Evolutionary conservation across 441 rosid genomes (phyloP).

Genomic region (Gossypium aridum): DNA sequence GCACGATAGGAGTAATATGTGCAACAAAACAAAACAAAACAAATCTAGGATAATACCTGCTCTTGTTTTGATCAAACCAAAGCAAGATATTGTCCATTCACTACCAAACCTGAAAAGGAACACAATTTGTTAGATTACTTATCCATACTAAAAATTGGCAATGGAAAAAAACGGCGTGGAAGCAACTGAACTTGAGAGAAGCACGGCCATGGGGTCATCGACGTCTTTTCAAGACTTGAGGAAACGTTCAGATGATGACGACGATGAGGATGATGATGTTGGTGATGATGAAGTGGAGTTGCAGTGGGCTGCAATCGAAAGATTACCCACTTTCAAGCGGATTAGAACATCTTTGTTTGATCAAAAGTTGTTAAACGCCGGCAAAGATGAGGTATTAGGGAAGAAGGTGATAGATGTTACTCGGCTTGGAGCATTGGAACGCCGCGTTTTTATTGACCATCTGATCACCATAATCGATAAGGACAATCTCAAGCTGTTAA

Average conservation of each 20-base stretch:
- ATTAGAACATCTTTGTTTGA: slow-evolving; percentile 17
- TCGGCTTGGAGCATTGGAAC: slow-evolving; percentile 21
- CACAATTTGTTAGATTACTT: too few relatives aligned
- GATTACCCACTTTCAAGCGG: slow-evolving; percentile 24
- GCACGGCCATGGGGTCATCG: not conserved
- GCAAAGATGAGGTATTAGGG: not conserved
- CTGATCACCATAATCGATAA: slow-evolving; percentile 26
- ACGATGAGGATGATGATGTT: not conserved
- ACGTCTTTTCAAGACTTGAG: not conserved
- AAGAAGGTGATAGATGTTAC: slow-evolving; percentile 22
- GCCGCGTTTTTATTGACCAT: slow-evolving; percentile 25
- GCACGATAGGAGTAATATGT: not conserved
- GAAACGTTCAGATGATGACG: not conserved
- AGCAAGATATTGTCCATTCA: not conserved
- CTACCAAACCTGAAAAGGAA: too few relatives aligned
- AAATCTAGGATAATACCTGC: not conserved
- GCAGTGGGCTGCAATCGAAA: slow-evolving; percentile 34
- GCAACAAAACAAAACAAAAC: not conserved
- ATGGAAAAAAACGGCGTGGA: not conserved
- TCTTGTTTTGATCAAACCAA: not conserved
- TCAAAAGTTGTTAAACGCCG: not conserved
- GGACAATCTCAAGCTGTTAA: slow-evolving; percentile 32
- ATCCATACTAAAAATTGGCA: too few relatives aligned
- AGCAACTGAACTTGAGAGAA: not conserved
- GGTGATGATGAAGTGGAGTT: slow-evolving; percentile 13